Evolutionary conservation across 2,329 filamentous ascomycete genomes (phyloP), one percentile per base, ranked within the genome.

Genomic region (Elsinoe ampelina): DNA sequence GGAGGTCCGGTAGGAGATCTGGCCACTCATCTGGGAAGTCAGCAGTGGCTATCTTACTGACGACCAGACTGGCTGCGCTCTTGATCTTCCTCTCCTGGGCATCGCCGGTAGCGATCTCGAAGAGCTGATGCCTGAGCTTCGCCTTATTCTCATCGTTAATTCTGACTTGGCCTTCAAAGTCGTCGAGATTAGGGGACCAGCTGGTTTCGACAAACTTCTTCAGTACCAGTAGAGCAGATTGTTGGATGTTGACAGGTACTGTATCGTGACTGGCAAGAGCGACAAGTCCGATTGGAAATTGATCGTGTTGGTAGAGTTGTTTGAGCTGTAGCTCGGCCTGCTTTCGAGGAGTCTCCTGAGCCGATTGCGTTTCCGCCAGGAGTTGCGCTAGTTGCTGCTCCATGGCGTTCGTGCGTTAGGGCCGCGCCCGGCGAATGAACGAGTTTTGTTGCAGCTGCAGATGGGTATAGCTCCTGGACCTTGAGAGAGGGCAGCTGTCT

Each of bases 11-110:
- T 30, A 98, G 82, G 42, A 98, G 81, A 62, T 82, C 81, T n/a
- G 91, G 89, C 93, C 93, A 98, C 66, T 91, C 81, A 59, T 96
- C 89, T 55, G 93, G 93, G 68, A 95, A 97, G 74, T 98, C 93
- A 66, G 85, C 82, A 61, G 84, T 86, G 57, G 93, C 93, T 64
- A 98, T 95, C 75, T 95, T 97, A 76, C 90, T 92, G 60, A 96
- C 89, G 4, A 86, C 83, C 63, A 84, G 89, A 77, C 90, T 95
- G 54, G 92, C 89, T n/a, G 87, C 84, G 57, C 85, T 81, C 75
- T 93, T 93, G 68, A 96, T 85, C 73, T 89, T 95, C 64, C 89
- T 82, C 67, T 95, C 88, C 35, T 80, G 75, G 30, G 83, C 81
- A 58, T 87, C 85, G 41, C 79, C 86, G 50, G 91, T 79, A 19